These are phyloP conservation scores for Acanthamoeba triangularis DNA, from an alignment of 208 protist species.

Conservation along the genomic window DNA sequence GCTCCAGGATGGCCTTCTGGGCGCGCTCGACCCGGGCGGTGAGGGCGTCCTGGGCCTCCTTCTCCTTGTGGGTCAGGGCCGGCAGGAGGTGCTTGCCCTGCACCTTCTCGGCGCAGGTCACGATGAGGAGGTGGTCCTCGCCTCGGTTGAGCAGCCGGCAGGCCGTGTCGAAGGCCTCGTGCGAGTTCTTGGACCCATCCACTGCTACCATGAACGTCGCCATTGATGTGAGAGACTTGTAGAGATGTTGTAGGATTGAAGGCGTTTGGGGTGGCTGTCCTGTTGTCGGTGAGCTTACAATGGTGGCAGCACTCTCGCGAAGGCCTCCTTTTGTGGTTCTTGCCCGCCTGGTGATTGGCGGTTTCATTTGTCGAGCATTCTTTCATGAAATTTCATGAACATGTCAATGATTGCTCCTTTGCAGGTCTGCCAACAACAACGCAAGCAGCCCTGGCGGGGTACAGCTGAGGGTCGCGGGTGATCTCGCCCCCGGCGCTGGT, in stretches of 20 bases:
- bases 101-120: slow-evolving; percentile 46
- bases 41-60: background rate
- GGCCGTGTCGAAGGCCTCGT: slow-evolving; percentile 65
- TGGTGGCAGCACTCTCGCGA: background rate
- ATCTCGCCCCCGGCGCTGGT: background rate
- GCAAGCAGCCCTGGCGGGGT: too few relatives aligned
- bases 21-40: background rate
- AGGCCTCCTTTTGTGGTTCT: background rate
- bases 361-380: background rate
- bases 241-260: background rate
- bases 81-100: background rate
- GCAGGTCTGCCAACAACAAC: too few relatives aligned
- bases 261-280: background rate
- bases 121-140: slow-evolving; percentile 65
- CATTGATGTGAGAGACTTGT: background rate
- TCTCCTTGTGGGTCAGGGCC: background rate
- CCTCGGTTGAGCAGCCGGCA: background rate
- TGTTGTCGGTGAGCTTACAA: background rate
- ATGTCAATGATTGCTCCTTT: background rate
- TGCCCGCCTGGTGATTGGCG: background rate
- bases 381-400: background rate
- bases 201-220: slow-evolving; percentile 59
- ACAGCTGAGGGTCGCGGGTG: too few relatives aligned
- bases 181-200: slow-evolving; percentile 47
- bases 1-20: slow-evolving; percentile 58